Percentiles rank a stretch among this genome's conserved stretches.
These are phyloP conservation scores for Fusarium metavorans DNA, from an alignment of 2,329 filamentous ascomycete species.

Conservation along the genomic window DNA sequence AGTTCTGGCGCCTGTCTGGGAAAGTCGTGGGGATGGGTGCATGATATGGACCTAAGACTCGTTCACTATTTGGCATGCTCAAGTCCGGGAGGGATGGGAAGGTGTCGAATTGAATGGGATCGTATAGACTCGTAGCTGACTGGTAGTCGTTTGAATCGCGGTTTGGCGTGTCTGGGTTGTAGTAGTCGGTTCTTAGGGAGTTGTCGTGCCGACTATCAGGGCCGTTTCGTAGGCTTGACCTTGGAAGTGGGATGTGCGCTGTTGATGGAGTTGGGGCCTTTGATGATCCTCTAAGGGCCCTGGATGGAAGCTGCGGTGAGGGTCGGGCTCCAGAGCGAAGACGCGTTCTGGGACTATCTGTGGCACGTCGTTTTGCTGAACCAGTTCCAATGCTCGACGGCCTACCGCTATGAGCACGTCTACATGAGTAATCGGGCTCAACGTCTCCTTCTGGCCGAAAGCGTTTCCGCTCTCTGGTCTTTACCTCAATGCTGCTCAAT, in stretches of 20 bases:
- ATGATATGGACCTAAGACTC: neutral
- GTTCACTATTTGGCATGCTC: neutral
- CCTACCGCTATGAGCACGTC: neutral
- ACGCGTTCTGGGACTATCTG: neutral
- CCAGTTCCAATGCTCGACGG: neutral
- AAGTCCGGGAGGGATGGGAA: neutral
- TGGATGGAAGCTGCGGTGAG: neutral
- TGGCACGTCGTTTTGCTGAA: neutral
- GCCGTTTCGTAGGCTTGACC: neutral
- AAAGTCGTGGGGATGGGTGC: slow-evolving; percentile 1
- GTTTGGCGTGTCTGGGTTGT: neutral
- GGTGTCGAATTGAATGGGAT: neutral
- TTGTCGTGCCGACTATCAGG: neutral
- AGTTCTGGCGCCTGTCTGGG: neutral
- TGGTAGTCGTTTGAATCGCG: neutral
- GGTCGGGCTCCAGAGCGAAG: neutral
- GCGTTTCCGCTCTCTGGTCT: neutral
- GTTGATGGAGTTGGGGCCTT: neutral
- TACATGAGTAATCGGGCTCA: neutral
- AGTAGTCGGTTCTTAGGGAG: neutral
- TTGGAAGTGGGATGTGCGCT: neutral
- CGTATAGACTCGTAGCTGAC: neutral
- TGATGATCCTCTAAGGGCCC: neutral
- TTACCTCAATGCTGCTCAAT: neutral
- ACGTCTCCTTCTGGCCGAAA: neutral